Percentiles rank a stretch among this genome's conserved stretches.
phyloP scores from a whole-genome alignment of 2,329 filamentous ascomycete species.

The Ophiostoma ulmi region DNA sequence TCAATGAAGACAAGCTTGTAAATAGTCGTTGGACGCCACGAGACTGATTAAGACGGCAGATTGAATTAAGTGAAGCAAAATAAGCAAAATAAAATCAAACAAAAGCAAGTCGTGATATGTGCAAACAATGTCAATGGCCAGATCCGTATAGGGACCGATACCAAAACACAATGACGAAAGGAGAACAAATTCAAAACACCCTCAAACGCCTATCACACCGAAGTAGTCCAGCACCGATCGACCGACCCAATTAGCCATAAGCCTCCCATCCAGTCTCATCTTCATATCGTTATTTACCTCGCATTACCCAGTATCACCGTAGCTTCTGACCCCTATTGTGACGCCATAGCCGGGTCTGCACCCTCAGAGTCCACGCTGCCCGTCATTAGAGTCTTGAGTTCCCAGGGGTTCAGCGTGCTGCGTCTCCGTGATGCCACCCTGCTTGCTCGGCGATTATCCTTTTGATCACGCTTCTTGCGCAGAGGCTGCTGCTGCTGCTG shows the following conservation, averaged over 20 bases:
- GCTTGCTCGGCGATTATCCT: conserved; percentile 42
- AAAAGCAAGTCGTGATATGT: neutral
- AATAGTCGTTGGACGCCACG: neutral
- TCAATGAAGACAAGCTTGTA: neutral
- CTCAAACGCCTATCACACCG: neutral
- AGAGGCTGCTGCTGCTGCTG: conserved; percentile 34
- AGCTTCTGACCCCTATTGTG: neutral
- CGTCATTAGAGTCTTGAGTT: conserved; percentile 61
- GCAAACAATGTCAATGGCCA: neutral
- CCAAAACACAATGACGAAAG: neutral
- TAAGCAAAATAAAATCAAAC: neutral
- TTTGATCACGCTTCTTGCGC: conserved; percentile 43
- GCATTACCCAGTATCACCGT: too few species aligned
- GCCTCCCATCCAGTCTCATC: neutral
- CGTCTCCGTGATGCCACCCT: conserved; percentile 59
- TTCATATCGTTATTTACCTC: neutral
- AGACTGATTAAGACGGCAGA: neutral
- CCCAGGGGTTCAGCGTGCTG: conserved; percentile 70
- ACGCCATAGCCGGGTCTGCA: neutral
- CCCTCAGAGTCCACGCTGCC: conserved; percentile 31
- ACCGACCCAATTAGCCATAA: neutral
- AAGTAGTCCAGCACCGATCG: neutral
- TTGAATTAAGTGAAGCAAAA: neutral
- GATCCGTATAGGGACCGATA: neutral
- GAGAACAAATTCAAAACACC: neutral